A percentile compares a stretch with the other conserved stretches of the same genome.
These are phyloP conservation scores for Candida verbasci DNA, from an alignment of 805 yeast species.

Conservation along the genomic window DNA sequence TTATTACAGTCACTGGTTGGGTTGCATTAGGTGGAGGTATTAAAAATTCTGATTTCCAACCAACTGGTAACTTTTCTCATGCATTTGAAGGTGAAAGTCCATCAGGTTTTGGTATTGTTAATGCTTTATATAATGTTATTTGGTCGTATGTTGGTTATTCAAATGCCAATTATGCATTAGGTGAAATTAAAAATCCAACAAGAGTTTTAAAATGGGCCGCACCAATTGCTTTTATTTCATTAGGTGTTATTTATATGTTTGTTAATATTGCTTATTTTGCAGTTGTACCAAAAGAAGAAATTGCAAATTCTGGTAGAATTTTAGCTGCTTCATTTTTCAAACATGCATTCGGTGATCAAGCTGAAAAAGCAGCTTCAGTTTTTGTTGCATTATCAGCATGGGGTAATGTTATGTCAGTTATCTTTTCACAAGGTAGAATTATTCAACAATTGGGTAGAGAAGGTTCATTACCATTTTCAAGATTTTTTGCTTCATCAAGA, in stretches of 20 bases:
- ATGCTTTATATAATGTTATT: slow-evolving; percentile 75
- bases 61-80: slow-evolving; percentile 56
- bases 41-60: slow-evolving; percentile 42
- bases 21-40: slow-evolving; percentile 73
- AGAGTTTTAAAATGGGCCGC: slow-evolving; percentile 69
- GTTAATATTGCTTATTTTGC: slow-evolving; percentile 79
- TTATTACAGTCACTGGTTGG: slow-evolving; percentile 77
- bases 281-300: slow-evolving; percentile 66
- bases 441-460: slow-evolving; percentile 80
- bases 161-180: slow-evolving; percentile 77
- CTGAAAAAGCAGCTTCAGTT: slow-evolving; percentile 70
- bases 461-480: slow-evolving; percentile 72
- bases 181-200: slow-evolving; percentile 72
- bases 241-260: slow-evolving; percentile 66
- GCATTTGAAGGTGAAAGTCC: slow-evolving; percentile 55
- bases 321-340: slow-evolving; percentile 74
- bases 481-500: slow-evolving; percentile 62
- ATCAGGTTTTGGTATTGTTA: slow-evolving; percentile 65
- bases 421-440: slow-evolving; percentile 77
- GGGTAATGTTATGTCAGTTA: slow-evolving; percentile 78
- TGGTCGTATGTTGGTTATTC: slow-evolving; percentile 85
- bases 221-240: slow-evolving; percentile 60
- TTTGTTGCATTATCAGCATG: slow-evolving; percentile 78
- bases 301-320: slow-evolving; percentile 59
- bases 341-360: slow-evolving; percentile 64